Evolutionary conservation across 2,329 filamentous ascomycete species (phyloP).

Genomic region (Fusarium denticulatum): DNA sequence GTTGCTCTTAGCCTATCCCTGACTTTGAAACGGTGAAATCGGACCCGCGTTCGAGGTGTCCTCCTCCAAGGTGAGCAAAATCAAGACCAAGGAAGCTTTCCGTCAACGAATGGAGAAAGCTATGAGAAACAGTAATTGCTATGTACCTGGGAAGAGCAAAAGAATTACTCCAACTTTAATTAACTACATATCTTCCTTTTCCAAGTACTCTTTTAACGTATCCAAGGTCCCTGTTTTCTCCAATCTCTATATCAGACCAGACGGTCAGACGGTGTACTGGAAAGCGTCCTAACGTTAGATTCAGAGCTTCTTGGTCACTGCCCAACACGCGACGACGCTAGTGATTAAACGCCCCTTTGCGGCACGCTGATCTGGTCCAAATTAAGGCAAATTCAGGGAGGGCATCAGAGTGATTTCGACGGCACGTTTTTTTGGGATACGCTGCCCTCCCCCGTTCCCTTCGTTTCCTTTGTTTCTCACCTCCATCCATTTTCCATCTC

Average conservation of each 20-base stretch:
- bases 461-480: not conserved
- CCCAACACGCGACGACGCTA: slow-evolving; percentile 33
- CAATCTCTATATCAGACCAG: not conserved
- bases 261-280: not conserved
- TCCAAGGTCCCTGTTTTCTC: not conserved
- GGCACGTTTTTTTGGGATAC: not conserved
- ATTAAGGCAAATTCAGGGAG: slow-evolving; percentile 17
- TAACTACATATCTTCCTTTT: not conserved
- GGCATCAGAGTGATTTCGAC: slow-evolving; percentile 14
- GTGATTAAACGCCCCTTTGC: slow-evolving; percentile 14
- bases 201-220: not conserved
- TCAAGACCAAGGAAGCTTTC: not conserved
- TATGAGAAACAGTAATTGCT: not conserved
- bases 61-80: not conserved
- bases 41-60: slow-evolving; percentile 10
- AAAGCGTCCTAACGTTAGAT: not conserved
- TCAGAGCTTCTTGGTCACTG: slow-evolving; percentile 25
- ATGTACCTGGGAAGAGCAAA: not conserved
- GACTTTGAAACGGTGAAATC: slow-evolving; percentile 1
- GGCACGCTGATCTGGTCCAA: slow-evolving; percentile 30
- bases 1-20: not conserved
- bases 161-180: not conserved
- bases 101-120: not conserved
- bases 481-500: not conserved
- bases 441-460: slow-evolving; percentile 10